Evolutionary conservation across 352 stramenopile genomes (phyloP), one percentile per base, ranked within the genome.

Genomic region (Chrysophaeum taylorii): DNA sequence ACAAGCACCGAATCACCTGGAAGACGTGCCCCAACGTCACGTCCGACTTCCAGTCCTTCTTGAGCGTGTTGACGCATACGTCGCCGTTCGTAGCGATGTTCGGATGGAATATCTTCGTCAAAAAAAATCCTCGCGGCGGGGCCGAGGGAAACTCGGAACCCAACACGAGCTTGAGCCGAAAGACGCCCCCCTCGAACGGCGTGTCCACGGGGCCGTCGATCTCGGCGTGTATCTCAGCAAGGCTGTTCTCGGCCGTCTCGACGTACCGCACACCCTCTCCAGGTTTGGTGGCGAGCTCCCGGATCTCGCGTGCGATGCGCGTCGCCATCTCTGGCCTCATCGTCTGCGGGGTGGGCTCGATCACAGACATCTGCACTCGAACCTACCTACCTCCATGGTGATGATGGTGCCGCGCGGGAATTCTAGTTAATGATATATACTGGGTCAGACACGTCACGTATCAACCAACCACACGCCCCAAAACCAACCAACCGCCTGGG

Each of bases 61-160:
- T 99, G 39, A 99, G 85, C 37, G 94, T 99, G 77, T 99, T 99
- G 29, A 99, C 96, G 75, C 96, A 99, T 81, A 99, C 98, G 42
- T 97, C 94, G 42, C 94, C 95, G 31, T 89, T 96, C 16, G 83
- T 89, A 36, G 88, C 83, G 27, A 99, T 94, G 81, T 99, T 99
- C 0, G 96, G 96, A 78, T 99, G 96, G 81, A 97, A 99, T 64
- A 99, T 98, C 84, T 97, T 98, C 39, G 95, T 99, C 27, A 98
- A 78, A 73, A 99, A 99, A 70, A 96, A 92, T 36, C 92, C 89
- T 7, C 81, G 73, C 16, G 87, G 87, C 68, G 87, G 87, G 15
- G 82, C 70, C 43, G 50, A 18, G 23, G 89, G 89, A 69, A 92
- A 94, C 42, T 89, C 84, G 35, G 88, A 83, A 31, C 86, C 90